phyloP scores from a whole-genome alignment of 345 rosid genomes.

The Eucalyptus sideroxylon region DNA sequence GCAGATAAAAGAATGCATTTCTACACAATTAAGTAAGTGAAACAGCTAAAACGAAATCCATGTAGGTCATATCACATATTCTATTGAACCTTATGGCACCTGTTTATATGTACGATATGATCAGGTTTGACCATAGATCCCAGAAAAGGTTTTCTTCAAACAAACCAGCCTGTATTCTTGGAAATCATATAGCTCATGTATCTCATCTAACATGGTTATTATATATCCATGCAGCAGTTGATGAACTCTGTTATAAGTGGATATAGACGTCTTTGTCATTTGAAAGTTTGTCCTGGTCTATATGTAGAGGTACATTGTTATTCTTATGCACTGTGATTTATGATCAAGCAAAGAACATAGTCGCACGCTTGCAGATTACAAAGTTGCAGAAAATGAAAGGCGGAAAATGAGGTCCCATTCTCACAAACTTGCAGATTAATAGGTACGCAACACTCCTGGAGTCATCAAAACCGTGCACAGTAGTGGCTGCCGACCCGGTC shows the following conservation, averaged over 20 bases:
- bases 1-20: background rate
- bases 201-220: background rate
- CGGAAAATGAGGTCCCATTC: background rate
- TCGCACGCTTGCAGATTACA: background rate
- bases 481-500: background rate
- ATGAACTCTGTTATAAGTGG: background rate
- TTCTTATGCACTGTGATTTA: background rate
- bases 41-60: background rate
- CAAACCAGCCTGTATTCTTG: rapidly evolving
- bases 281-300: background rate
- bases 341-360: background rate
- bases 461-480: background rate
- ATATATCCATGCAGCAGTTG: background rate
- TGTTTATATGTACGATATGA: background rate
- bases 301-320: background rate
- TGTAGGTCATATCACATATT: background rate
- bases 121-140: background rate
- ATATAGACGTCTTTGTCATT: background rate
- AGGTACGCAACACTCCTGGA: background rate
- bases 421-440: background rate
- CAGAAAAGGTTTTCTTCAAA: background rate
- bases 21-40: background rate
- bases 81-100: rapidly evolving
- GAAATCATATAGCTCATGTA: background rate
- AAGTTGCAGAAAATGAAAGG: background rate